phyloP scores from a whole-genome alignment of 805 yeast genomes.

The Metschnikowia kunwiensis region DNA sequence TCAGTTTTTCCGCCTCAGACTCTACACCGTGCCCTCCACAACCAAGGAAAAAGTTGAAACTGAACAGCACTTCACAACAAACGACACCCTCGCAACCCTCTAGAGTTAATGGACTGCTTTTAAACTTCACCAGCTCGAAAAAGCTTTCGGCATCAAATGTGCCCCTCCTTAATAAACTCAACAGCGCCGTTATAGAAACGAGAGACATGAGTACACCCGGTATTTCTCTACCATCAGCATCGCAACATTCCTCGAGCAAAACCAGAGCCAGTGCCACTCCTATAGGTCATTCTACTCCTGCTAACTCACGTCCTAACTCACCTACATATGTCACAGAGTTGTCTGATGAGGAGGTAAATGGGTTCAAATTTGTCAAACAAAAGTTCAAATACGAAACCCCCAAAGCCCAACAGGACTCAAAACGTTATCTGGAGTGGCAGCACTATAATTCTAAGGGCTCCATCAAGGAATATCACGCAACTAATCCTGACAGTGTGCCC shows the following conservation, averaged over 20 bases:
- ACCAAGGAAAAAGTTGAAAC: conserved; percentile 36
- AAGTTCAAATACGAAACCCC: conserved; percentile 18
- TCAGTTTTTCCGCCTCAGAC: conserved; percentile 35
- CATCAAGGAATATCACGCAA: conserved; percentile 25
- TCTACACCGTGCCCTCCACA: conserved; percentile 45
- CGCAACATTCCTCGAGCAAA: too few species aligned
- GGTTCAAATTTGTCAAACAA: conserved; percentile 37
- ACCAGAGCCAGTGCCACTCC: conserved; percentile 36
- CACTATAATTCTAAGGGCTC: conserved; percentile 6
- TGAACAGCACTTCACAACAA: conserved; percentile 19
- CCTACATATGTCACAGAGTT: conserved; percentile 25
- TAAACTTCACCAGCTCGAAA: conserved; percentile 32
- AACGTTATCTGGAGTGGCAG: not conserved
- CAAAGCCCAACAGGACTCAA: conserved; percentile 6
- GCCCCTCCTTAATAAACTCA: conserved; percentile 19
- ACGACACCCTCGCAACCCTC: conserved; percentile 23
- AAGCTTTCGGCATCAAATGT: conserved; percentile 24
- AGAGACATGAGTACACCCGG: too few species aligned
- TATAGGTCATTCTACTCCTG: conserved; percentile 42
- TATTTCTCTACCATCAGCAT: too few species aligned
- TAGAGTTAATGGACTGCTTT: conserved; percentile 20
- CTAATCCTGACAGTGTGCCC: conserved; percentile 7
- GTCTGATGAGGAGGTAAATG: conserved; percentile 39
- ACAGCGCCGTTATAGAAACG: conserved; percentile 8
- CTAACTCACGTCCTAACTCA: conserved; percentile 37